These are phyloP conservation scores for Cystofilobasidium macerans DNA, from an alignment of 768 basidiomycete genomes.

Conservation along the genomic window DNA sequence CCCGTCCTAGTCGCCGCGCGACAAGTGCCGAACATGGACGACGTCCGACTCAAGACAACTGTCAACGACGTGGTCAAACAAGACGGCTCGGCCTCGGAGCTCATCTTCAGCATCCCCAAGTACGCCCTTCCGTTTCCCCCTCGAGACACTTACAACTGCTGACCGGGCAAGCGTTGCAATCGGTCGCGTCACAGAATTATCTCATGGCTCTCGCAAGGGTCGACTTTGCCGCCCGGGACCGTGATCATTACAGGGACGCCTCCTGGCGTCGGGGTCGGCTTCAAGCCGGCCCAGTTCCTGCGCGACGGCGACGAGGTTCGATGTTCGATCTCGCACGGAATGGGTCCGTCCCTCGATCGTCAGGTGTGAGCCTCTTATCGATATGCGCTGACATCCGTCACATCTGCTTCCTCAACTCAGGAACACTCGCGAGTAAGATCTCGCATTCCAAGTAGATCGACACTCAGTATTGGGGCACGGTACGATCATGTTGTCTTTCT, in stretches of 20 bases:
- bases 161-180: too few species aligned
- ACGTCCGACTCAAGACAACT: slow-evolving; percentile 22
- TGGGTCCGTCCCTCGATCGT: neutral
- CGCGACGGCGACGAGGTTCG: slow-evolving; percentile 12
- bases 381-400: too few species aligned
- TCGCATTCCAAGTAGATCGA: too few species aligned
- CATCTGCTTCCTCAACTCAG: too few species aligned
- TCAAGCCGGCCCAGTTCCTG: slow-evolving; percentile 5
- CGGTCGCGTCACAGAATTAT: neutral
- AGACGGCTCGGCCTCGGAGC: neutral
- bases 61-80: slow-evolving; percentile 14
- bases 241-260: slow-evolving; percentile 38
- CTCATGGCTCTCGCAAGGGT: slow-evolving; percentile 32
- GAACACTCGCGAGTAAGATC: too few species aligned
- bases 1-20: slow-evolving; percentile 33
- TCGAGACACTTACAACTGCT: too few species aligned
- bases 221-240: slow-evolving; percentile 37
- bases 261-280: slow-evolving; percentile 6
- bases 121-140: neutral
- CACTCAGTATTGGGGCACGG: too few species aligned
- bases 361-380: too few species aligned
- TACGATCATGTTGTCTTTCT: too few species aligned
- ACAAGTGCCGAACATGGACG: slow-evolving; percentile 25
- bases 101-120: slow-evolving; percentile 12
- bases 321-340: slow-evolving; percentile 11